Evolutionary conservation across 139 green algal genomes (phyloP).

Genomic region (Chlorella sp.): DNA sequence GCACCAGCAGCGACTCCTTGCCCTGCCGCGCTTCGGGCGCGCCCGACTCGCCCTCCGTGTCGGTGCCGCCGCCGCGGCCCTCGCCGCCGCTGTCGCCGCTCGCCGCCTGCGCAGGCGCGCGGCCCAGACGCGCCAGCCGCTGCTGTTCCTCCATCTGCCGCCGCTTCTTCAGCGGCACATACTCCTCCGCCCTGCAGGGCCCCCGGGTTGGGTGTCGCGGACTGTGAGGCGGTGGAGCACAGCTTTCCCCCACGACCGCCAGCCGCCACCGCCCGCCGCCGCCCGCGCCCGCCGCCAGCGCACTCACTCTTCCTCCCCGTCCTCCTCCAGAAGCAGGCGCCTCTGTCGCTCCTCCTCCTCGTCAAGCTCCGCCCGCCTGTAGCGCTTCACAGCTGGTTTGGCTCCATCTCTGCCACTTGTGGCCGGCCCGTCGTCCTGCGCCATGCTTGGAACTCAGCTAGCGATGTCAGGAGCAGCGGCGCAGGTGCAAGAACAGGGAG

Average conservation of each 20-base stretch:
- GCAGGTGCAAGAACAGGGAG: too few species aligned
- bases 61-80: not conserved
- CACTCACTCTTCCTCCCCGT: conserved; percentile 44
- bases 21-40: too few species aligned
- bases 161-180: conserved; percentile 88
- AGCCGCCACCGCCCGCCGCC: not conserved
- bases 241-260: conserved; percentile 59
- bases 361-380: conserved; percentile 66
- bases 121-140: conserved; percentile 51
- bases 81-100: conserved; percentile 18
- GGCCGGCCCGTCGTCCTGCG: too few species aligned
- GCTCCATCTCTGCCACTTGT: not conserved
- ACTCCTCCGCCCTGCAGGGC: conserved; percentile 70
- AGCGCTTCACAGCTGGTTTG: conserved; percentile 54
- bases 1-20: conserved; percentile 75
- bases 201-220: not conserved
- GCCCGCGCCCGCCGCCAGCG: not conserved
- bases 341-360: conserved; percentile 57
- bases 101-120: conserved; percentile 1
- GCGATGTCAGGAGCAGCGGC: too few species aligned
- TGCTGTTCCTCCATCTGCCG: conserved; percentile 65
- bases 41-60: conserved; percentile 12
- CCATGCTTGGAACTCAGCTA: too few species aligned
- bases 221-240: not conserved
- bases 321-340: conserved; percentile 40